Conservation (phyloP, 2,329 filamentous ascomycete species). For the Fusarium sp. region DNA sequence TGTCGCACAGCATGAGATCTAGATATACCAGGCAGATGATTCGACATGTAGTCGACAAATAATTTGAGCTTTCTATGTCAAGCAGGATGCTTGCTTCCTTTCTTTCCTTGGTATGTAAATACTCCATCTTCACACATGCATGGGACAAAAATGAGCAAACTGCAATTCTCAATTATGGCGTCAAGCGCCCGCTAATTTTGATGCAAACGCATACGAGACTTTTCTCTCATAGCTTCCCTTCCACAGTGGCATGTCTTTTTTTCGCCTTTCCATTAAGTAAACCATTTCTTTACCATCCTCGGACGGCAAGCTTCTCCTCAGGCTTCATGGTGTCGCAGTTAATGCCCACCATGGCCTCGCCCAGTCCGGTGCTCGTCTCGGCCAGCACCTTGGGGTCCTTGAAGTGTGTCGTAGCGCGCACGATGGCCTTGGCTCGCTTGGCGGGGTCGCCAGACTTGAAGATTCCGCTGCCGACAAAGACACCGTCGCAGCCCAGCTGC, state of each 20-base stretch:
- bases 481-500: conserved; percentile 97
- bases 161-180: conserved; percentile 27
- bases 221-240: not conserved
- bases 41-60: not conserved
- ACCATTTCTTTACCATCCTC: conserved; percentile 77
- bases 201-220: conserved; percentile 15
- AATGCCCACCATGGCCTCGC: conserved; percentile 98
- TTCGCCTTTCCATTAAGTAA: conserved; percentile 13
- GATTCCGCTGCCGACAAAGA: conserved; percentile 96
- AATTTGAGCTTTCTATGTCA: not conserved
- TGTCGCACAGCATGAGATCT: not conserved
- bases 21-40: not conserved
- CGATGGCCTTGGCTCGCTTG: conserved; percentile 92
- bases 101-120: not conserved
- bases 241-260: not conserved
- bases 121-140: not conserved
- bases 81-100: not conserved
- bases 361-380: conserved; percentile 86
- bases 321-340: conserved; percentile 84
- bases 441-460: conserved; percentile 96
- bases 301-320: conserved; percentile 83
- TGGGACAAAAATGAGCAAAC: not conserved
- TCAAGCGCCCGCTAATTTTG: conserved; percentile 24
- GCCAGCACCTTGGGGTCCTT: conserved; percentile 87
- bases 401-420: conserved; percentile 92